A percentile compares a stretch with the other conserved stretches of the same genome.
Conservation (phyloP, 1,284 basidiomycete species). For the Limonomyces culmigenus region DNA sequence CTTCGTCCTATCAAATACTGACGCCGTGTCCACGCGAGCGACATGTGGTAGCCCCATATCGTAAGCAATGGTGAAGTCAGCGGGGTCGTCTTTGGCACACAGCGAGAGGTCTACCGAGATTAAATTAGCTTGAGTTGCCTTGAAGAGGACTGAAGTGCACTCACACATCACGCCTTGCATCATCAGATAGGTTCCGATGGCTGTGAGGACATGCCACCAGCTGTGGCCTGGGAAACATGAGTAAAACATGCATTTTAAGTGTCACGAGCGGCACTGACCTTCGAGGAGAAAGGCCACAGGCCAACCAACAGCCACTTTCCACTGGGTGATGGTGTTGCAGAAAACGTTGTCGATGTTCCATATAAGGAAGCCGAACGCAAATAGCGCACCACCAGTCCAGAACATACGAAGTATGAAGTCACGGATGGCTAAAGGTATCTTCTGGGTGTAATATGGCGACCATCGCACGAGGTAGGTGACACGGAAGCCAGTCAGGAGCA, state of each 20-base stretch:
- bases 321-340: slow-evolving; percentile 32
- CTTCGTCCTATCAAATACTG: too few species aligned
- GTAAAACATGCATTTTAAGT: neutral
- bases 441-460: slow-evolving; percentile 18
- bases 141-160: neutral
- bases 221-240: slow-evolving; percentile 34
- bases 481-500: slow-evolving; percentile 27
- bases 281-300: slow-evolving; percentile 47
- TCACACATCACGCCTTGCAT: slow-evolving; percentile 1
- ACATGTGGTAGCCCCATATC: slow-evolving; percentile 25
- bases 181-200: slow-evolving; percentile 11
- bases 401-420: slow-evolving; percentile 24
- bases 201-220: slow-evolving; percentile 61
- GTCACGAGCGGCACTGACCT: slow-evolving; percentile 17
- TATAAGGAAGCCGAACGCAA: slow-evolving; percentile 39
- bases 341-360: slow-evolving; percentile 64
- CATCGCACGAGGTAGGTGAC: slow-evolving; percentile 30
- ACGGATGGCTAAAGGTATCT: slow-evolving; percentile 26
- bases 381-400: slow-evolving; percentile 26
- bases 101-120: slow-evolving; percentile 27
- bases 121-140: neutral
- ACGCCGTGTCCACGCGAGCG: slow-evolving; percentile 9
- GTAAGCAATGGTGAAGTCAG: slow-evolving; percentile 25
- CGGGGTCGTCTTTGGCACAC: slow-evolving; percentile 39
- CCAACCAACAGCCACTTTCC: slow-evolving; percentile 42